Conservation (phyloP, 805 yeast genomes). For the Sugiyamaella mastotermitis region DNA sequence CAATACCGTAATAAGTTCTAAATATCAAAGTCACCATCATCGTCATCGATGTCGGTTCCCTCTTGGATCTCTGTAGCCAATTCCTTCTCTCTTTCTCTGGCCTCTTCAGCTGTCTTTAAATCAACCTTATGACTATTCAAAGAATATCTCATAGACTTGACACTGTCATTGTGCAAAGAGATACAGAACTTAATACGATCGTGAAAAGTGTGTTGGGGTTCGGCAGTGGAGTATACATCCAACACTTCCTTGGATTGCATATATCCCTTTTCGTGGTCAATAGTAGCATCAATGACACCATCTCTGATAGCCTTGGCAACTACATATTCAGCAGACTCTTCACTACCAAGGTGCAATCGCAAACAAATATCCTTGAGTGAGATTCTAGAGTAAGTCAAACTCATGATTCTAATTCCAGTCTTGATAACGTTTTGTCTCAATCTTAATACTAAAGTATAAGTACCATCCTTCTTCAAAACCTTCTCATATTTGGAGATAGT, state of each 20-base stretch:
- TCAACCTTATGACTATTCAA: slow-evolving; percentile 44
- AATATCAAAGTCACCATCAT: slow-evolving; percentile 33
- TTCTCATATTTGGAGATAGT: slow-evolving; percentile 59
- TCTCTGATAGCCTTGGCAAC: slow-evolving; percentile 96
- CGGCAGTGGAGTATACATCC: slow-evolving; percentile 80
- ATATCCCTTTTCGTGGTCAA: slow-evolving; percentile 84
- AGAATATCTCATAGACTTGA: slow-evolving; percentile 93
- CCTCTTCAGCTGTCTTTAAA: slow-evolving; percentile 46
- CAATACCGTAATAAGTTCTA: too few relatives aligned
- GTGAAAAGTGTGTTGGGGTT: slow-evolving; percentile 83
- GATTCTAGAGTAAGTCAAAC: slow-evolving; percentile 83
- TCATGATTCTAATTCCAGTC: slow-evolving; percentile 92
- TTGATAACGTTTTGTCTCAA: slow-evolving; percentile 95
- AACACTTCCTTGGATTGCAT: slow-evolving; percentile 84
- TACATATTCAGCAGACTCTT: slow-evolving; percentile 93
- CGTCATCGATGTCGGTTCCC: slow-evolving; percentile 37
- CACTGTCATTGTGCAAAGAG: slow-evolving; percentile 83
- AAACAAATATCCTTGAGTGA: slow-evolving; percentile 91
- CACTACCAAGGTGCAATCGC: slow-evolving; percentile 85
- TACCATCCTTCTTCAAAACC: slow-evolving; percentile 66
- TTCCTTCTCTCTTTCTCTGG: slow-evolving; percentile 50
- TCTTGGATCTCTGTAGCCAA: slow-evolving; percentile 40
- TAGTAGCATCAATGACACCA: slow-evolving; percentile 92
- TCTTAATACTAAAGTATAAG: slow-evolving; percentile 77
- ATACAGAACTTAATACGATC: slow-evolving; percentile 92